These are phyloP conservation scores for Didymella sp. DNA, from an alignment of 2,329 filamentous ascomycete species.

Conservation along the genomic window DNA sequence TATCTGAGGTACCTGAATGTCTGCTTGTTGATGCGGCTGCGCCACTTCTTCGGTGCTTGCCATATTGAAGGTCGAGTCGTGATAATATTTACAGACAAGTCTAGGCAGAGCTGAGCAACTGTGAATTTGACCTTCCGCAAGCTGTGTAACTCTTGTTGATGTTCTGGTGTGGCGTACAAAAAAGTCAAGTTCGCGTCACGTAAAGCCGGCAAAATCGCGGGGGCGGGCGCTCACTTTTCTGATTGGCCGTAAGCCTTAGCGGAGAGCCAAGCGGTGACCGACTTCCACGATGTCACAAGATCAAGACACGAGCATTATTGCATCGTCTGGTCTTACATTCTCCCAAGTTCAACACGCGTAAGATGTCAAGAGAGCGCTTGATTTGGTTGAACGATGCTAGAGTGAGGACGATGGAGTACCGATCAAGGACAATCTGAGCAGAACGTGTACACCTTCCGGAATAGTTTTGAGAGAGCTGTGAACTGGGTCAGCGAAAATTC, in stretches of 20 bases:
- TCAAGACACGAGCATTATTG: neutral
- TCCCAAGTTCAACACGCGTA: neutral
- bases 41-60: slow-evolving; percentile 19
- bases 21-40: slow-evolving; percentile 16
- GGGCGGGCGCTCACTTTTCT: neutral
- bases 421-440: too few species aligned
- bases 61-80: slow-evolving; percentile 16
- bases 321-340: neutral
- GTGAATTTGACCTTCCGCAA: neutral
- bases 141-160: neutral
- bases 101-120: neutral
- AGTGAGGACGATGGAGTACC: too few species aligned
- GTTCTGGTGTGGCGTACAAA: slow-evolving; percentile 13
- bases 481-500: neutral
- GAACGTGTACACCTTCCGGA: too few species aligned
- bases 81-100: neutral
- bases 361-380: too few species aligned
- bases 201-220: slow-evolving; percentile 14
- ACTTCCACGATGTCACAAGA: neutral
- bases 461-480: neutral
- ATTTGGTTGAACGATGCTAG: too few species aligned
- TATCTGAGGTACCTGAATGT: slow-evolving; percentile 14
- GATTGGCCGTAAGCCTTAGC: neutral
- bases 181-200: slow-evolving; percentile 14
- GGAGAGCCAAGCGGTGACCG: slow-evolving; percentile 3